phyloP scores from a whole-genome alignment of 257 asterid genomes.

The Echites panduratus region DNA sequence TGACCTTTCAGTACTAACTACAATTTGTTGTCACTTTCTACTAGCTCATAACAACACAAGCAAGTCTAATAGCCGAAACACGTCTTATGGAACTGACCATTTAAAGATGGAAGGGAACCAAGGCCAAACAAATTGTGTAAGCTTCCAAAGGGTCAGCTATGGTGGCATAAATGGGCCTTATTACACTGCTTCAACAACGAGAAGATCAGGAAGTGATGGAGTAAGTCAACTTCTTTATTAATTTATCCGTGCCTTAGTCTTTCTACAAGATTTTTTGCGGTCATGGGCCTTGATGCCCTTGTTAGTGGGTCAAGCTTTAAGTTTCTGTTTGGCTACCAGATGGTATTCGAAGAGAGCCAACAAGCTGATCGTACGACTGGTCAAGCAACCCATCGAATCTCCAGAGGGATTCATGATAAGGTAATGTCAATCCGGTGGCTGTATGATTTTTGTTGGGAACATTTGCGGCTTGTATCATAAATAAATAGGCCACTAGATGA shows the following conservation, averaged over 20 bases:
- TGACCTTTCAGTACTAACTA: background rate
- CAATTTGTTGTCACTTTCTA: background rate
- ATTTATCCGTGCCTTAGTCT: background rate
- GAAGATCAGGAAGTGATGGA: conserved; percentile 56
- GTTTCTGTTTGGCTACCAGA: conserved; percentile 27
- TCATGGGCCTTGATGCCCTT: no score
- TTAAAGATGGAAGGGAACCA: conserved; percentile 21
- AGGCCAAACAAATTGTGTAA: conserved; percentile 26
- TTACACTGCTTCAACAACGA: conserved; percentile 55
- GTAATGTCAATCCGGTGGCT: conserved; percentile 19
- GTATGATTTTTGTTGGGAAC: background rate
- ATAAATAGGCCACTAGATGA: background rate
- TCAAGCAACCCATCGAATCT: conserved; percentile 67
- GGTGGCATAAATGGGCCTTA: conserved; percentile 78
- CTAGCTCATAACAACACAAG: conserved; percentile 29
- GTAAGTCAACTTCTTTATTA: conserved; percentile 28
- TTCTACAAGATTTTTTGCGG: background rate
- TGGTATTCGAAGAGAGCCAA: conserved; percentile 61
- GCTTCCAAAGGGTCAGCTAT: conserved; percentile 64
- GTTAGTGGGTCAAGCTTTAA: background rate
- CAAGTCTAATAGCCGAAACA: conserved; percentile 17
- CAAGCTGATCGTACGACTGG: conserved; percentile 82
- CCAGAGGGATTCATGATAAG: conserved; percentile 83
- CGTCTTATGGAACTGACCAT: conserved; percentile 13
- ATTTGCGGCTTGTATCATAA: background rate